Evolutionary conservation across 371 early-diverging fungal genomes (phyloP).

Genomic region (Mucor sp.): DNA sequence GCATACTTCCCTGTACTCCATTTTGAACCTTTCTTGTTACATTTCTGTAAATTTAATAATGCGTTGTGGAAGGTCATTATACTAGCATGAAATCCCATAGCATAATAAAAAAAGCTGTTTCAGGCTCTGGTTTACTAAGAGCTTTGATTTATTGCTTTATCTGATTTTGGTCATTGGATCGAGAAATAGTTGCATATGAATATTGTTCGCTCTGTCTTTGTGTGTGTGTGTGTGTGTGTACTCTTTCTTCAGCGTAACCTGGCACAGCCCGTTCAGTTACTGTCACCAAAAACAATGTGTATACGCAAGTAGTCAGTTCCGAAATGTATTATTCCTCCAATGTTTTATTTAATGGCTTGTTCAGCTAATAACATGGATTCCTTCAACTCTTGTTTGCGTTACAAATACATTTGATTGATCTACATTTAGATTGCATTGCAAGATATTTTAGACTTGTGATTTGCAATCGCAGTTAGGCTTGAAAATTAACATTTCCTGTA

Average conservation of each 20-base stretch:
- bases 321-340: too few species aligned
- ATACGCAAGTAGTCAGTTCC: too few species aligned
- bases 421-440: too few species aligned
- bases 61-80: background rate
- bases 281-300: too few species aligned
- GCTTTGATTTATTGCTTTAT: background rate
- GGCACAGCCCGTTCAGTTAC: background rate
- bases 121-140: background rate
- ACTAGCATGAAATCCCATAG: background rate
- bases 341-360: too few species aligned
- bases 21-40: background rate
- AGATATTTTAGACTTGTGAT: too few species aligned
- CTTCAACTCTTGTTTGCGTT: too few species aligned
- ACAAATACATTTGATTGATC: too few species aligned
- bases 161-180: background rate
- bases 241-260: background rate
- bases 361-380: too few species aligned
- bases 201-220: background rate
- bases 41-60: background rate
- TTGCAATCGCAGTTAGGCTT: too few species aligned
- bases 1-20: background rate
- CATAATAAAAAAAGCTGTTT: background rate
- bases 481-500: too few species aligned
- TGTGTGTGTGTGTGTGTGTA: background rate
- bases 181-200: background rate